Percentiles rank a stretch among this genome's conserved stretches.
These are phyloP conservation scores for Aspergillus affinis DNA, from an alignment of 495 filamentous ascomycete species.

Conservation along the genomic window DNA sequence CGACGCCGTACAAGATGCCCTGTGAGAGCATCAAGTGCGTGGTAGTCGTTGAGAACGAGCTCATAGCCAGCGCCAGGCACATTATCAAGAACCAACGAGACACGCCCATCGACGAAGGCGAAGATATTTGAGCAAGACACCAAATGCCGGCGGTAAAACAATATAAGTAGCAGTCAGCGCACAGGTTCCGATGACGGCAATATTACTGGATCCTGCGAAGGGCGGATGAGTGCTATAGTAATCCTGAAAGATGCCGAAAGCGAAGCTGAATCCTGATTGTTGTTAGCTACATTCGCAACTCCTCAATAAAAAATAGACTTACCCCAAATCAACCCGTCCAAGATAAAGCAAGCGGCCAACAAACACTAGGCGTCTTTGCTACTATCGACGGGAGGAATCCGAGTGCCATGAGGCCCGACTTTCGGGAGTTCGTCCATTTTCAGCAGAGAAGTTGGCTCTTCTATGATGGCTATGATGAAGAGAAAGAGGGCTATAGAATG, in stretches of 20 bases:
- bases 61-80: constrained; percentile 36
- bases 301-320: neutral
- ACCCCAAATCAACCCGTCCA: constrained; percentile 62
- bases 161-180: constrained; percentile 53
- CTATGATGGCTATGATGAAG: no score
- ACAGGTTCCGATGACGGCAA: constrained; percentile 47
- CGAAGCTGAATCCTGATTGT: constrained; percentile 56
- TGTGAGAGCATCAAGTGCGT: constrained; percentile 49
- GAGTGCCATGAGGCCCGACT: no score
- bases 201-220: constrained; percentile 42
- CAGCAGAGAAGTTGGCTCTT: no score
- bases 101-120: constrained; percentile 34
- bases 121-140: constrained; percentile 41
- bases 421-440: no score
- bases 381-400: no score
- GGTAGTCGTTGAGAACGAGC: constrained; percentile 44
- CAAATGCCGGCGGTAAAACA: constrained; percentile 44
- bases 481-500: no score
- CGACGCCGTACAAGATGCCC: constrained; percentile 50
- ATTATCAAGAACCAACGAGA: constrained; percentile 45
- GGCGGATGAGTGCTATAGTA: constrained; percentile 53
- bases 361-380: no score
- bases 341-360: constrained; percentile 57
- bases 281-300: neutral
- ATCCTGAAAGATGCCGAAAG: constrained; percentile 61